Evolutionary conservation across 345 rosid genomes (phyloP), one percentile per base, ranked within the genome.

Genomic region (Eucalyptus regnans): DNA sequence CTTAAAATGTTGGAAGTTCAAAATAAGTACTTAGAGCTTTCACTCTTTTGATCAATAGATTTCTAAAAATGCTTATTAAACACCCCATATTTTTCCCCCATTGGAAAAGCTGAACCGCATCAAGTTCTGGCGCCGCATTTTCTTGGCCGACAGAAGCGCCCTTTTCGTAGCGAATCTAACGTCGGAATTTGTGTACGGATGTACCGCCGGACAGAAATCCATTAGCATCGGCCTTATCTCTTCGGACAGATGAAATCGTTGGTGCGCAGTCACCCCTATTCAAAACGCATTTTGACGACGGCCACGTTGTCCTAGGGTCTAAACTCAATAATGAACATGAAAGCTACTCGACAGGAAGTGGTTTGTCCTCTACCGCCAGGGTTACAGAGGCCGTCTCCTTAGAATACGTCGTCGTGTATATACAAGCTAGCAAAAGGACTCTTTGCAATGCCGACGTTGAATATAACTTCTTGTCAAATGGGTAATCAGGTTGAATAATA

Each of bases 401-500:
- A 16, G 41, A 20, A n/a, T 31, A 31, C 5, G 22, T 3, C 43
- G 10, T 66, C 22, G 11, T 66, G 3, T 66, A 4, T 66, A 14
- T n/a, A n/a, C 41, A 66, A n/a, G 37, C 76, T 7, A 31, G 79
- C 56, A 31, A 8, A 16, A 31, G 79, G 41, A 31, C 3, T 7
- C 79, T 31, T 31, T 4, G 37, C 79, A 66, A 31, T 66, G 22
- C 79, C 7, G 16, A 31, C 5, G 43, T 16, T 66, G 43, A 66
- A 3, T 66, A 66, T 66, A 31, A 66, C 12, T 66, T 16, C 22
- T 16, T 51, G 56, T 51, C 13, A 17, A 51, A 51, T 6, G 3
- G 22, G 22, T 17, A 16, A 3, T 51, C 1, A 1, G 1, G 22
- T 0, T 1, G 22, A 15, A 17, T 17, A 0, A 51, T 51, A 51